Conservation (phyloP, 768 basidiomycete genomes). For the Xerocomellus amylosporus region DNA sequence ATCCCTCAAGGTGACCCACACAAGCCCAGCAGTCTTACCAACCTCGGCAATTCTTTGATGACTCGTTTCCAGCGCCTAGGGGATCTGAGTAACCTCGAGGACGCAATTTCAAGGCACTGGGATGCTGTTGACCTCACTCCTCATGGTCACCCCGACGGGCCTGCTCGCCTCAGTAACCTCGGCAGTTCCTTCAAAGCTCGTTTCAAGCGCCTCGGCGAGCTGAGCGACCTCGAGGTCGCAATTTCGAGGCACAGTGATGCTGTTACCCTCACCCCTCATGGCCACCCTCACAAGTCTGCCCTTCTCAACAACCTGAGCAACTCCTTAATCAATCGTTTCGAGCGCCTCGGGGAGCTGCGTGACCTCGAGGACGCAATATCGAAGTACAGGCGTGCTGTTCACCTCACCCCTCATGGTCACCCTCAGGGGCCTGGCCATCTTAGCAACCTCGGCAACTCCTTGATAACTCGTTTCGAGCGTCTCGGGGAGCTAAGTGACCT, state of each 20-base stretch:
- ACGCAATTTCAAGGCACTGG: no score
- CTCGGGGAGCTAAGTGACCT: background rate
- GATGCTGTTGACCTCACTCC: no score
- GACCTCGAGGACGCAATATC: background rate
- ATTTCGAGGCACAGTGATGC: background rate
- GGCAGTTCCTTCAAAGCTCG: no score
- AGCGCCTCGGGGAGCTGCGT: background rate
- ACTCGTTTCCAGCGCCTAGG: background rate
- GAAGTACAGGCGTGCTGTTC: background rate
- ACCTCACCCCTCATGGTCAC: background rate
- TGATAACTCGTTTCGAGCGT: background rate
- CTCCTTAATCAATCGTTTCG: background rate
- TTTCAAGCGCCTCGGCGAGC: no score
- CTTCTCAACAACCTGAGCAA: background rate
- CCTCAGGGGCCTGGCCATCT: background rate
- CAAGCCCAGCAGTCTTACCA: background rate
- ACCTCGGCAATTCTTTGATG: background rate
- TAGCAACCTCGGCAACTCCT: background rate
- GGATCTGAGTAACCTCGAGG: no score
- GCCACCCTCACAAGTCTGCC: background rate
- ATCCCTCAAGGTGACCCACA: background rate
- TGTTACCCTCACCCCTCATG: background rate
- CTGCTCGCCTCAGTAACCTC: background rate
- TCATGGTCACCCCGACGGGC: background rate
- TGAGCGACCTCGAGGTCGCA: no score